These are phyloP conservation scores for Pterulicium gracile DNA, from an alignment of 1,284 basidiomycete genomes.

Conservation along the genomic window DNA sequence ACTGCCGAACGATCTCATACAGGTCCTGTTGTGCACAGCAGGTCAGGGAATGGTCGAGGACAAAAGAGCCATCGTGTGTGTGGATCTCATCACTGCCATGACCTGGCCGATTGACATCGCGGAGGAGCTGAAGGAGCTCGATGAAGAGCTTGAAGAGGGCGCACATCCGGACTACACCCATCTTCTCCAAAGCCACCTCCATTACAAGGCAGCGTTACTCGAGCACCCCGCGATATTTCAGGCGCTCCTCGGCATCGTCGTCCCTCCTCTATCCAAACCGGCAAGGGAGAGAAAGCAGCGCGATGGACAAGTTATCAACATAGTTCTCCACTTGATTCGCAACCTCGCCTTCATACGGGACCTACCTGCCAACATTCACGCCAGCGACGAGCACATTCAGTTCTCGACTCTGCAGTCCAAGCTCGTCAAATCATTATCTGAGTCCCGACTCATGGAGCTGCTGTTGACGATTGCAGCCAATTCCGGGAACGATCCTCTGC, in stretches of 20 bases:
- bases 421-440: constrained; percentile 61
- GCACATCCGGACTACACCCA: constrained; percentile 76
- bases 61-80: constrained; percentile 78
- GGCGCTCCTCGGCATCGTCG: constrained; percentile 56
- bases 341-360: constrained; percentile 89
- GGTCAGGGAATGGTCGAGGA: constrained; percentile 70
- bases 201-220: constrained; percentile 78
- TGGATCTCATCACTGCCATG: constrained; percentile 87
- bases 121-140: constrained; percentile 83
- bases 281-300: constrained; percentile 59
- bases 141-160: constrained; percentile 56
- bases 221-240: constrained; percentile 49
- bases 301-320: constrained; percentile 78
- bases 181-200: constrained; percentile 66
- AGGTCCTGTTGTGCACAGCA: constrained; percentile 73
- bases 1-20: constrained; percentile 76
- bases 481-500: constrained; percentile 56
- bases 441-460: constrained; percentile 68
- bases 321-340: constrained; percentile 82
- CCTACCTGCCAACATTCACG: constrained; percentile 53
- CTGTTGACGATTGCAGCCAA: constrained; percentile 78
- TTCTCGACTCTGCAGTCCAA: constrained; percentile 68
- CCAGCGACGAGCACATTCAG: constrained; percentile 67
- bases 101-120: constrained; percentile 96
- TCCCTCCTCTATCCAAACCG: constrained; percentile 59